Evolutionary conservation across 345 rosid species (phyloP).

Genomic region (Viola odorata): DNA sequence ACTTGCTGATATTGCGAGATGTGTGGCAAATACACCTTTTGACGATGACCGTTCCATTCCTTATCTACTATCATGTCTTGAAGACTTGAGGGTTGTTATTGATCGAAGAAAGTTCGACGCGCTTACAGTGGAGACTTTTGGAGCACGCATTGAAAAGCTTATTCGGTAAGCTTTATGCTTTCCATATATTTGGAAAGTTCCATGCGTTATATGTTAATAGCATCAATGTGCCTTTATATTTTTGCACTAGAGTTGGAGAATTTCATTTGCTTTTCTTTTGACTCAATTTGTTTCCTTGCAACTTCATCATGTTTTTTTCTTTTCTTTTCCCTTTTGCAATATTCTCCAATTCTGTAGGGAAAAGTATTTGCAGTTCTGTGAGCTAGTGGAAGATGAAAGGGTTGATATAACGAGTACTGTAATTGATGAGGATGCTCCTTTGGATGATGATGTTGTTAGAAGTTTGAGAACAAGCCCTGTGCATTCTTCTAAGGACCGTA

Average conservation of each 20-base stretch:
- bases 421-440: slow-evolving; percentile 91
- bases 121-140: slow-evolving; percentile 93
- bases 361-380: slow-evolving; percentile 93
- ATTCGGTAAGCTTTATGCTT: slow-evolving; percentile 51
- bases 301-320: background rate
- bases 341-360: slow-evolving; percentile 51
- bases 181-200: slow-evolving; percentile 8
- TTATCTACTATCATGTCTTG: slow-evolving; percentile 72
- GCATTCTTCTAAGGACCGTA: slow-evolving; percentile 86
- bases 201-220: background rate
- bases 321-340: background rate
- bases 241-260: background rate
- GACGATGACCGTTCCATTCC: slow-evolving; percentile 70
- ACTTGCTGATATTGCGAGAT: slow-evolving; percentile 95
- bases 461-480: slow-evolving; percentile 94
- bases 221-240: background rate
- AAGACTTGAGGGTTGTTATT: slow-evolving; percentile 69
- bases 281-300: background rate
- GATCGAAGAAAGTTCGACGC: slow-evolving; percentile 93
- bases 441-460: slow-evolving; percentile 94
- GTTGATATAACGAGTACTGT: slow-evolving; percentile 78
- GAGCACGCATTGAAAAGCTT: slow-evolving; percentile 86
- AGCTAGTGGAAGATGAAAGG: slow-evolving; percentile 84
- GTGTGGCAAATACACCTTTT: slow-evolving; percentile 73
- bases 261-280: slow-evolving; percentile 4